These are phyloP conservation scores for Leucocoprinus birnbaumii DNA, from an alignment of 768 basidiomycete species.

Conservation along the genomic window DNA sequence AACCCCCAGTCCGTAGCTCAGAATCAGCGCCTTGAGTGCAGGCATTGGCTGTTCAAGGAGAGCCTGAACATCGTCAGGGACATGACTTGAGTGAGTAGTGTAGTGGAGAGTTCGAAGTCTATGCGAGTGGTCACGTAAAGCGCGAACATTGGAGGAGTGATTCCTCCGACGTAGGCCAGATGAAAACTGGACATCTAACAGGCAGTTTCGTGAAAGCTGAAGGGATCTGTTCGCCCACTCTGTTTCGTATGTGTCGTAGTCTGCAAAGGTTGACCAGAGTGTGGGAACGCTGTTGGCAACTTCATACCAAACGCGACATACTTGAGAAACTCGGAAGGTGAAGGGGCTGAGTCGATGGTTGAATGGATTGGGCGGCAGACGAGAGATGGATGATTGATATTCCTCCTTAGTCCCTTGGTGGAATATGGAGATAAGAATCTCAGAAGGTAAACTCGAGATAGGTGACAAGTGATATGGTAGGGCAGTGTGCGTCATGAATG, in stretches of 20 bases:
- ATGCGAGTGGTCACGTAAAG: background rate
- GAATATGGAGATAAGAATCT: constrained; percentile 4
- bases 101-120: background rate
- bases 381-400: background rate
- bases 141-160: background rate
- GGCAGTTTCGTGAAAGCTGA: background rate
- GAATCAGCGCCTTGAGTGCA: background rate
- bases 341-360: constrained; percentile 2
- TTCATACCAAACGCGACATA: constrained; percentile 4
- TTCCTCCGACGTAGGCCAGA: background rate
- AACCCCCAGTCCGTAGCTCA: background rate
- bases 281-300: background rate
- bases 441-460: constrained; percentile 4
- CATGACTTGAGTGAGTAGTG: background rate
- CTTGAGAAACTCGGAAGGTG: constrained; percentile 1
- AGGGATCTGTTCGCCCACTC: background rate
- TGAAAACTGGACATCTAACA: constrained; percentile 1
- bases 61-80: background rate
- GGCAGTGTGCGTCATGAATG: background rate
- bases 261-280: background rate
- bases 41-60: background rate
- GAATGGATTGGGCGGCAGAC: background rate
- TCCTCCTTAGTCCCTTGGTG: background rate
- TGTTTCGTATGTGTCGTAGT: background rate
- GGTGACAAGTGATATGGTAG: background rate